Evolutionary conservation across 2,329 filamentous ascomycete genomes (phyloP), one percentile per base, ranked within the genome.

Genomic region (Botrytis medusae): DNA sequence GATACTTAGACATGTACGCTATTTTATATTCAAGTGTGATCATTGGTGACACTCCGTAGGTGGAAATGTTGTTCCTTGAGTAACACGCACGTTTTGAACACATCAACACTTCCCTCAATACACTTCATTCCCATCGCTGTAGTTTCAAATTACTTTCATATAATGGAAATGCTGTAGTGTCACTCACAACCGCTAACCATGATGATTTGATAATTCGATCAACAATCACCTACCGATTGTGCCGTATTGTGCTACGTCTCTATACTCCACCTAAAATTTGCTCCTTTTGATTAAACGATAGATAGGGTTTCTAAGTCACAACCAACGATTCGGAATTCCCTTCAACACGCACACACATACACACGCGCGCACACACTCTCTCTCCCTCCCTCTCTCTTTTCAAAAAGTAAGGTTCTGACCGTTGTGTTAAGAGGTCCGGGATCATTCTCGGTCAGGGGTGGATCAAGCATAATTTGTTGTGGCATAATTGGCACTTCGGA

Each of bases 401-500:
- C 22, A 67, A 40, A 29, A 22, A 16, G 16, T 42, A 68, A 54
- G 48, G 48, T 57, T 57, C 65, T 57, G 65, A 68, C 65, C 65
- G 48, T 68, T 68, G 64, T 67, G 42, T 68, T 57, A 37, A 42
- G 25, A 57, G 65, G 48, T 40, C 65, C 65, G 34, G 65, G 48
- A 68, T 68, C 65, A 57, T 68, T 68, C 16, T 68, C 48, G 48
- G 65, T 57, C 48, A 42, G 65, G 34, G 65, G 65, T 68, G 65
- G 65, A 68, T 57, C 65, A 42, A 68, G 65, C 65, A 57, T 68
- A 68, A 57, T 57, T 29, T 57, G 51, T 14, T 54, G 65, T 68
- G 65, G 65, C 65, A 68, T 57, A 68, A 68, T 68, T 68, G 65
- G 34, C 65, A 68, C 40, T 57, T 57, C 48, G 65, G 46, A 68